These are phyloP conservation scores for Scolecobasidium constrictum DNA, from an alignment of 2,329 filamentous ascomycete species.

Conservation along the genomic window DNA sequence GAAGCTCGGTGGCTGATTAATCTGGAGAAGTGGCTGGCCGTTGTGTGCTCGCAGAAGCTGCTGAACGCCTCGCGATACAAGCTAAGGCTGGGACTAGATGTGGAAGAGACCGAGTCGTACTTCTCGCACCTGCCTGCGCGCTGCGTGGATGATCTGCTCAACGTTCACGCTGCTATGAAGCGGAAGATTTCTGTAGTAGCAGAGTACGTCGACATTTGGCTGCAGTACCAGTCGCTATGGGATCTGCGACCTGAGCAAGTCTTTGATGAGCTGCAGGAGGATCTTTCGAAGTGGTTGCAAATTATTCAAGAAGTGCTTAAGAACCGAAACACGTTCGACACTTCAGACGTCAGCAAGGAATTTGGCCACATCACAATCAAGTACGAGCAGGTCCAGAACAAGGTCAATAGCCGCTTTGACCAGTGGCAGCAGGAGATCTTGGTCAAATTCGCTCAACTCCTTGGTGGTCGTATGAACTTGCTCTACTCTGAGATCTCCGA, in stretches of 20 bases:
- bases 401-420: constrained; percentile 98
- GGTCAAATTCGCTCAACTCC: constrained; percentile 79
- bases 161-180: constrained; percentile 76
- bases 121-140: constrained; percentile 79
- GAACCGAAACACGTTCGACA: constrained; percentile 92
- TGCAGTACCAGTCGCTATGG: constrained; percentile 98
- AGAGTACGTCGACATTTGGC: constrained; percentile 90
- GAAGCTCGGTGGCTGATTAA: constrained; percentile 89
- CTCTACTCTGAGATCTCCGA: constrained; percentile 87
- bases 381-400: constrained; percentile 96
- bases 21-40: constrained; percentile 84
- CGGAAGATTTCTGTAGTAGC: constrained; percentile 70
- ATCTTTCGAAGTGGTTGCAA: constrained; percentile 87
- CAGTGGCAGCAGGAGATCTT: constrained; percentile 99
- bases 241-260: constrained; percentile 94
- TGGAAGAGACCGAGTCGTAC: constrained; percentile 50
- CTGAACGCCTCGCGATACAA: constrained; percentile 94
- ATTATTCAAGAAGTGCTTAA: constrained; percentile 95
- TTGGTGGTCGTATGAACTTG: constrained; percentile 84
- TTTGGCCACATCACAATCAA: constrained; percentile 95
- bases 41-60: constrained; percentile 85
- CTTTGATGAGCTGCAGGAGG: constrained; percentile 82
- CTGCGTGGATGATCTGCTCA: constrained; percentile 67
- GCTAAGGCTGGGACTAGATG: constrained; percentile 59
- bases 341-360: constrained; percentile 80